phyloP scores from a whole-genome alignment of 163 green algal species.

The Chloromonas sp. region DNA sequence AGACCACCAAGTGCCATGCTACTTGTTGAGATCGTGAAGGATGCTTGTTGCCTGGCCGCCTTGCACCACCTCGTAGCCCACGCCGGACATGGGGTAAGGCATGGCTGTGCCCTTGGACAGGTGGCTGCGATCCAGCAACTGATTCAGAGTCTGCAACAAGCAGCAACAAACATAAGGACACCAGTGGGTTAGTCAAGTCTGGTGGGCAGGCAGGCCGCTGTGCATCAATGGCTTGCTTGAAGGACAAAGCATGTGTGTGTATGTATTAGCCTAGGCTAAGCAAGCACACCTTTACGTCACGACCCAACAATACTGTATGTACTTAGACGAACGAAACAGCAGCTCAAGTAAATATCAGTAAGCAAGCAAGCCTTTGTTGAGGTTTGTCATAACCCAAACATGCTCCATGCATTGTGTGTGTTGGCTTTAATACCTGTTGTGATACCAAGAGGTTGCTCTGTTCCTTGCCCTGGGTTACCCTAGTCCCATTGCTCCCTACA shows the following conservation, averaged over 20 bases:
- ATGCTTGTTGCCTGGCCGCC: constrained; percentile 1
- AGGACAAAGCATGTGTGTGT: neutral
- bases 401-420: too few species aligned
- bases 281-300: too few species aligned
- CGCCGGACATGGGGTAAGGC: constrained; percentile 43
- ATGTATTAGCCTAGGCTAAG: neutral
- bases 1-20: neutral
- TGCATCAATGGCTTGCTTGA: too few species aligned
- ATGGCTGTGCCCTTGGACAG: constrained; percentile 20
- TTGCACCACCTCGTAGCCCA: constrained; percentile 73
- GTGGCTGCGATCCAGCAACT: constrained; percentile 69
- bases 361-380: too few species aligned
- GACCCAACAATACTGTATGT: too few species aligned
- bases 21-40: constrained; percentile 8
- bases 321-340: too few species aligned
- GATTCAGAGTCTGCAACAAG: constrained; percentile 16
- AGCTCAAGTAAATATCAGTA: too few species aligned
- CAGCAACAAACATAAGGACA: neutral
- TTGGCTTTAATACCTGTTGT: too few species aligned
- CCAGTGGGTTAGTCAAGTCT: neutral
- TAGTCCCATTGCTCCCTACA: too few species aligned
- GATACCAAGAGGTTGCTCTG: too few species aligned
- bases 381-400: too few species aligned
- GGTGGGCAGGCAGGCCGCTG: neutral
- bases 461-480: too few species aligned